Percentiles rank a stretch among this genome's conserved stretches.
phyloP scores from a whole-genome alignment of 306 rosid species.

The Acacia melanoxylon region DNA sequence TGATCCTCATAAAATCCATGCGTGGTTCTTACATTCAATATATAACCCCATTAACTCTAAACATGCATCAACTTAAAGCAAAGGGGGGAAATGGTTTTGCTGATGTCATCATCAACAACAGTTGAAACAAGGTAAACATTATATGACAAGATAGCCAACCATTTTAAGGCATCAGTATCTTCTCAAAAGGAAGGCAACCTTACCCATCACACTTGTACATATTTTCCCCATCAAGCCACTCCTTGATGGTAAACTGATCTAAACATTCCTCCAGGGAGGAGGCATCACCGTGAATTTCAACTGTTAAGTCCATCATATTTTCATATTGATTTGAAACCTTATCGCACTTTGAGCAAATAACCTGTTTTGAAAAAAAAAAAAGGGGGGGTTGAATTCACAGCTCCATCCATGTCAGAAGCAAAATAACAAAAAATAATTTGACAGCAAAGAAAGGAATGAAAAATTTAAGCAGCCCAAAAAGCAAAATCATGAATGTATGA shows the following conservation, averaged over 20 bases:
- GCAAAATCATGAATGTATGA: conserved; percentile 18
- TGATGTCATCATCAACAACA: not conserved
- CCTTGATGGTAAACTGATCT: conserved; percentile 82
- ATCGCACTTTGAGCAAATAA: conserved; percentile 76
- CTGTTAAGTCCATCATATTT: conserved; percentile 98
- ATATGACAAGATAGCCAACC: not conserved
- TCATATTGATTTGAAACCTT: conserved; percentile 85
- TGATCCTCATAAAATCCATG: not conserved
- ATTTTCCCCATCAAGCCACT: conserved; percentile 90
- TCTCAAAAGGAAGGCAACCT: conserved; percentile 35
- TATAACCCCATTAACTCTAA: conserved; percentile 1
- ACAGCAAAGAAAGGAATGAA: not conserved
- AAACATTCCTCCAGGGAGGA: conserved; percentile 93
- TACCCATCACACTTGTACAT: conserved; percentile 98
- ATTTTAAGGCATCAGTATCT: not conserved
- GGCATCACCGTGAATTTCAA: conserved; percentile 97
- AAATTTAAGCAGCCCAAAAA: not conserved
- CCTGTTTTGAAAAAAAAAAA: conserved; percentile 42
- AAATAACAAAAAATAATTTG: conserved; percentile 8
- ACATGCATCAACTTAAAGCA: not conserved
- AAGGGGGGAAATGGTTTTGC: not conserved
- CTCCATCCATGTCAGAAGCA: conserved; percentile 23
- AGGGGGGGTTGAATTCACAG: not conserved
- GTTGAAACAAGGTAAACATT: not conserved
- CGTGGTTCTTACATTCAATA: conserved; percentile 14